Evolutionary conservation across 768 basidiomycete genomes (phyloP).

Genomic region (Gloeopeniophorella convolvens): DNA sequence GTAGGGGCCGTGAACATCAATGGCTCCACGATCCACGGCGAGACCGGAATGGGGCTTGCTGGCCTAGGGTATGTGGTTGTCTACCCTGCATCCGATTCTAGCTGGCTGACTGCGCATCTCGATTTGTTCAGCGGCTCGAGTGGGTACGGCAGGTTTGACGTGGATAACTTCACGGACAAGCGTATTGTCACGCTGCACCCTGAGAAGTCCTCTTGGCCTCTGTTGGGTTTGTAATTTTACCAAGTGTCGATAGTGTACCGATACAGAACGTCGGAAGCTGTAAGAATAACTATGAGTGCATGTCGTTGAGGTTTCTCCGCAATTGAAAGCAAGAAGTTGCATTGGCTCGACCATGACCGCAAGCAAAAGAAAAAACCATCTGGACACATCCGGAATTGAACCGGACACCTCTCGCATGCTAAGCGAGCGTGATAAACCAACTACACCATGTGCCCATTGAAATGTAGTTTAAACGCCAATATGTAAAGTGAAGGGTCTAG

Average conservation of each 20-base stretch:
- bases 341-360: background rate
- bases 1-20: constrained; percentile 53
- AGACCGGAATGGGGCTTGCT: constrained; percentile 32
- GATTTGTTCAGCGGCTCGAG: constrained; percentile 24
- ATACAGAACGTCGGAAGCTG: too few relatives aligned
- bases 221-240: background rate
- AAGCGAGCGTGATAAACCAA: constrained; percentile 21
- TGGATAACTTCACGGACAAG: constrained; percentile 45
- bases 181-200: constrained; percentile 40
- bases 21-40: constrained; percentile 43
- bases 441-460: constrained; percentile 18
- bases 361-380: background rate
- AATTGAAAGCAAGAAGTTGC: background rate
- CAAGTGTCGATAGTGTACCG: too few relatives aligned
- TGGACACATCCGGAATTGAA: constrained; percentile 6
- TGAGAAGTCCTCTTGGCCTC: constrained; percentile 8
- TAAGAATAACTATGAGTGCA: too few relatives aligned
- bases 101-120: background rate
- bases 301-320: too few relatives aligned
- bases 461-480: too few relatives aligned
- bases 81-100: background rate
- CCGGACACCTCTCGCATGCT: constrained; percentile 5
- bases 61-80: constrained; percentile 40
- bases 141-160: constrained; percentile 49
- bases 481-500: too few relatives aligned